Conservation (phyloP, 208 protist species). For the Crithidia expoeki region DNA sequence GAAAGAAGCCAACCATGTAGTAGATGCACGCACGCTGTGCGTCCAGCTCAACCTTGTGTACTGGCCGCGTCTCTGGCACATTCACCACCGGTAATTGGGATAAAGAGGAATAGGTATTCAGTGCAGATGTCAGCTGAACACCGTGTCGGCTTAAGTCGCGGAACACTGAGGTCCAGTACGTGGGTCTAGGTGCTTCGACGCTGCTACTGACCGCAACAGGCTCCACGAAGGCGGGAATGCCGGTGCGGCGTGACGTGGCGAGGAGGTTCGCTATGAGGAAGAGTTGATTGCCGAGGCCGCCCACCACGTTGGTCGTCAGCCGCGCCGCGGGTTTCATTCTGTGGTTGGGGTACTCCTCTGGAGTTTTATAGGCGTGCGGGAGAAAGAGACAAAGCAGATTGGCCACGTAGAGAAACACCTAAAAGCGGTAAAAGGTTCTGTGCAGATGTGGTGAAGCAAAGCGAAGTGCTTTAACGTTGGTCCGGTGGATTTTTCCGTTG, state of each 20-base stretch:
- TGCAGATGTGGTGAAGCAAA: not conserved
- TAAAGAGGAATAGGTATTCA: too few relatives aligned
- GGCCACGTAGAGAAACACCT: not conserved
- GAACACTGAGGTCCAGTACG: conserved; percentile 85
- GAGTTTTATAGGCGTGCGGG: not conserved
- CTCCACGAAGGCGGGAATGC: conserved; percentile 47
- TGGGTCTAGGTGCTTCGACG: conserved; percentile 66
- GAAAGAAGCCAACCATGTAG: conserved; percentile 86
- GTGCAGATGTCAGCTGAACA: conserved; percentile 29
- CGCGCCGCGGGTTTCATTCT: conserved; percentile 11
- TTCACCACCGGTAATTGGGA: conserved; percentile 23
- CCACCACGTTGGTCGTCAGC: conserved; percentile 83
- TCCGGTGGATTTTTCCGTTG: too few relatives aligned
- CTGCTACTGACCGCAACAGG: conserved; percentile 62
- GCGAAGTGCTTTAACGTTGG: too few relatives aligned
- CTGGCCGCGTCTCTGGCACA: conserved; percentile 69
- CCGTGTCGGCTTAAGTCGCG: conserved; percentile 34
- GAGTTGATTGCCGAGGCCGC: conserved; percentile 86
- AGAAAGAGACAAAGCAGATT: not conserved
- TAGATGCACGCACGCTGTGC: conserved; percentile 41
- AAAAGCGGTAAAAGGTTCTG: not conserved
- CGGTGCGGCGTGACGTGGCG: conserved; percentile 59
- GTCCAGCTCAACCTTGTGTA: conserved; percentile 26
- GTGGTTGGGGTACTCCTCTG: not conserved
- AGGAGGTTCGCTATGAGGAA: conserved; percentile 86